Evolutionary conservation across 2,329 filamentous ascomycete species (phyloP), one percentile per base, ranked within the genome.

Genomic region (Colletotrichum caudatum): DNA sequence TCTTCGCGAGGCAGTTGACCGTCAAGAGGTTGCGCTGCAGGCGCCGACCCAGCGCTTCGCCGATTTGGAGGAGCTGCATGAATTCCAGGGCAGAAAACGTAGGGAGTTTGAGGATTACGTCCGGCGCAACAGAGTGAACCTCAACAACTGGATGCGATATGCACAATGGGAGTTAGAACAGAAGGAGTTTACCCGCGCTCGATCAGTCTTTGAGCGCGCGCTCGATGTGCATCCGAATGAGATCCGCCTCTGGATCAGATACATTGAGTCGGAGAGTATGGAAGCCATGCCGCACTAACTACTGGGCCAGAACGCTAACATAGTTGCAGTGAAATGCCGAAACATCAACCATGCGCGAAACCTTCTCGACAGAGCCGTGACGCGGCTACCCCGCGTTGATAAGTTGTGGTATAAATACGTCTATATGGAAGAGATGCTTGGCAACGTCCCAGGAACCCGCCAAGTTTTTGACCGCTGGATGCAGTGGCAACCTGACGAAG

Each of bases 401-500:
- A 98, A 98, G 86, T 85, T 99, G 44, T 99, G 96, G 96, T 99
- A 97, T 86, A 98, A 98, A 81, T 99, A 98, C 85, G 94, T 97
- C 35, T 97, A 97, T 81, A 97, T 97, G 92, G 95, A 98, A 84
- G 96, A 99, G 87, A 98, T 95, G 83, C 88, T 99, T 66, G 94
- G 94, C 8, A 98, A 99, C 78, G 91, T 99, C 60, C 91, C 95
- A 3, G 96, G 95, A 46, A 97, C 94, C 3, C 87, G 96, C 70
- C 94, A 97, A 77, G 94, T 98, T 0, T 99, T 98, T 80, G 96
- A 99, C 83, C 88, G 96, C 57, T 99, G 96, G 96, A 95, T 99
- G 92, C 92, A 93, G 74, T 99, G 96, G 96, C 94, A 97, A 80
- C 96, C 96, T 0, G 94, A 98, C 76, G 95, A 98, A 87, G 91